Percentiles rank a stretch among this genome's conserved stretches.
Evolutionary conservation across 2,329 filamentous ascomycete species (phyloP).

Genomic region (Apiospora malaysiana): DNA sequence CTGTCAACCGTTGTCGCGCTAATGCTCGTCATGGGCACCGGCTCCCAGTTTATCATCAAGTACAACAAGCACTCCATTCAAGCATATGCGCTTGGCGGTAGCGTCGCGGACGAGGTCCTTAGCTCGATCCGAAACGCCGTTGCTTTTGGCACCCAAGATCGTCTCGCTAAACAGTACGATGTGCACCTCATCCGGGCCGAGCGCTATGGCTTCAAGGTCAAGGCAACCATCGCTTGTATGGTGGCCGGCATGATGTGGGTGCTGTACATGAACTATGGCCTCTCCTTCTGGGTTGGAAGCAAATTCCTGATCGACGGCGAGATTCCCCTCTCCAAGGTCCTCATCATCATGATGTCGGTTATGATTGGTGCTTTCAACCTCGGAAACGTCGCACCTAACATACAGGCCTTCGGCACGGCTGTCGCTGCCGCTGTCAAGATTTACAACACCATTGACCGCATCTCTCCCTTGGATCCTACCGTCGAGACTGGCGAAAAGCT

Average conservation of each 20-base stretch:
- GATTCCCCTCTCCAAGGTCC: conserved; percentile 70
- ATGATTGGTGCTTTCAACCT: conserved; percentile 94
- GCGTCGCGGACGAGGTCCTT: conserved; percentile 91
- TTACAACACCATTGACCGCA: conserved; percentile 88
- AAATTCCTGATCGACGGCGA: conserved; percentile 72
- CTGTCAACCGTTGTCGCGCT: conserved; percentile 82
- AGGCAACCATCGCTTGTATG: conserved; percentile 77
- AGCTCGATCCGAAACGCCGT: conserved; percentile 91
- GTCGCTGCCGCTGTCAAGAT: conserved; percentile 90
- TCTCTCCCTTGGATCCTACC: conserved; percentile 82
- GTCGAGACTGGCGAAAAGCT: conserved; percentile 74
- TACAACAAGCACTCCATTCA: conserved; percentile 80
- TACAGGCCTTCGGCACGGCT: conserved; percentile 84
- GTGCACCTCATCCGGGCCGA: conserved; percentile 74
- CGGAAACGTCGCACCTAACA: conserved; percentile 84
- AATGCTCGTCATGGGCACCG: conserved; percentile 75
- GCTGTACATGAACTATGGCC: conserved; percentile 84
- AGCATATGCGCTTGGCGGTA: conserved; percentile 84
- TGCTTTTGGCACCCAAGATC: conserved; percentile 92
- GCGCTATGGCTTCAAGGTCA: conserved; percentile 76
- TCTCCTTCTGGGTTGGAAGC: conserved; percentile 89
- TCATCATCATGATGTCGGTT: conserved; percentile 88
- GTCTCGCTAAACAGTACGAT: conserved; percentile 87
- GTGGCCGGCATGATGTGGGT: conserved; percentile 83
- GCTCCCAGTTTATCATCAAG: conserved; percentile 77